Evolutionary conservation across 805 yeast species (phyloP), one percentile per base, ranked within the genome.

Genomic region (Komagataella kurtzmanii): DNA sequence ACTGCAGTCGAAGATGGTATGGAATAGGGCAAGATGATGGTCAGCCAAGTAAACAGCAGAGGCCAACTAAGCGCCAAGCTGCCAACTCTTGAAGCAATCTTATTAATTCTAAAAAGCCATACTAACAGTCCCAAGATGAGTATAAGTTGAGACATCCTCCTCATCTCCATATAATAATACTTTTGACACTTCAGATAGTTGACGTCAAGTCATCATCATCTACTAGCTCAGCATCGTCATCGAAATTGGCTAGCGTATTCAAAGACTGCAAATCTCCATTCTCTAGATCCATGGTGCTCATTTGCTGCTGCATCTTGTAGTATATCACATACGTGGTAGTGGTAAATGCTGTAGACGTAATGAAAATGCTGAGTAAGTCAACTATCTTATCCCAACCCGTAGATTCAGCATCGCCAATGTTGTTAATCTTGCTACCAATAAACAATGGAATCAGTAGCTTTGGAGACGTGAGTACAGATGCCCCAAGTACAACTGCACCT

Each of bases 381-480:
- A 85, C 68, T n/a, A 83, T 46, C 59, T 76, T 76, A 2, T 83
- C 69, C 1, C 72, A 60, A 6, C 55, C 40, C 10, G 51, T 54
- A 3, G 70, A 54, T 44, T 81, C 76, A 44, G 76, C 75, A 51
- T 79, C 78, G 2, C 93, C 91, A 50, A 90, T 68, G 47, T 77
- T 77, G 53, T 81, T 85, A 43, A 90, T 61, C 53, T 87, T 81
- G 50, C 80, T 74, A 5, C 97, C 97, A 43, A 88, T 76, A 60
- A 87, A 89, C 8, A 88, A 67, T 58, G 83, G 86, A 50, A 87
- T 69, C n/a, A 86, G 62, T 54, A 84, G 68, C 61, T 90, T 93
- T 6, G 98, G 98, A 0, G 95, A 79, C 1, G 95, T 80, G 40
- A 88, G 63, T 0, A 80, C 56, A 21, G 89, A 83, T 0, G 97